Evolutionary conservation across 2,329 filamentous ascomycete genomes (phyloP).

Genomic region (Stachybotrys chartarum): DNA sequence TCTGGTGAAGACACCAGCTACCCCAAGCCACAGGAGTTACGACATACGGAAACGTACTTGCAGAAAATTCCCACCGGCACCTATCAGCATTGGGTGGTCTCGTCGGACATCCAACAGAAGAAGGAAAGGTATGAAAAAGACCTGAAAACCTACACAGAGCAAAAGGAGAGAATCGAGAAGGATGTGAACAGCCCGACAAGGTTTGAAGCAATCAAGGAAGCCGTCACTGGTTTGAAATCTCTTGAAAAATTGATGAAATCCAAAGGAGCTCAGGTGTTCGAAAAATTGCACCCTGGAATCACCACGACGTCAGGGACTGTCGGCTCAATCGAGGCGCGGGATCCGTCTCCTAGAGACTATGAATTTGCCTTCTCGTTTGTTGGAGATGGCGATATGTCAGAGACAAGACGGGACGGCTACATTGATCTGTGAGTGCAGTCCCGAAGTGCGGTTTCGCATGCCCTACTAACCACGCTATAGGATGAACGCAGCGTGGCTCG

Average conservation of each 20-base stretch:
- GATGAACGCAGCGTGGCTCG: constrained; percentile 67
- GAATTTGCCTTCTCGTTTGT: constrained; percentile 43
- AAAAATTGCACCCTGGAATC: constrained; percentile 53
- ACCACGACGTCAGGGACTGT: constrained; percentile 6
- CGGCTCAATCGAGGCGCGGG: constrained; percentile 2
- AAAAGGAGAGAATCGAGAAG: constrained; percentile 5
- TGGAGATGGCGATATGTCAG: constrained; percentile 46
- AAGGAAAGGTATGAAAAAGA: constrained; percentile 23
- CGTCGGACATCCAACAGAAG: constrained; percentile 25
- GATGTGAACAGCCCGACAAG: constrained; percentile 30
- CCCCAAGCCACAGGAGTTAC: constrained; percentile 18
- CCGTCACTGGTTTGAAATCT: constrained; percentile 44
- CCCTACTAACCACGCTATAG: constrained; percentile 21
- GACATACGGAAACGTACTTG: constrained; percentile 46
- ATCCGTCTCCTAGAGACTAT: constrained; percentile 30
- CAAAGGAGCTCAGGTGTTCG: constrained; percentile 60
- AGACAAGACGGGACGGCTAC: constrained; percentile 51
- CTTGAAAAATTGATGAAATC: constrained; percentile 48
- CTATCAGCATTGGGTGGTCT: constrained; percentile 53
- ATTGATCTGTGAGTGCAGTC: constrained; percentile 47
- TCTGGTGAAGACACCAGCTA: constrained; percentile 12
- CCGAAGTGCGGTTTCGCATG: constrained; percentile 4
- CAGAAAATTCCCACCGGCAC: constrained; percentile 40
- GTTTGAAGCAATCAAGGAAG: constrained; percentile 41
- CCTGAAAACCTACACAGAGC: constrained; percentile 19